Percentiles rank a stretch among this genome's conserved stretches.
phyloP scores from a whole-genome alignment of 345 rosid species.

The Arabidopsis thaliana region DNA sequence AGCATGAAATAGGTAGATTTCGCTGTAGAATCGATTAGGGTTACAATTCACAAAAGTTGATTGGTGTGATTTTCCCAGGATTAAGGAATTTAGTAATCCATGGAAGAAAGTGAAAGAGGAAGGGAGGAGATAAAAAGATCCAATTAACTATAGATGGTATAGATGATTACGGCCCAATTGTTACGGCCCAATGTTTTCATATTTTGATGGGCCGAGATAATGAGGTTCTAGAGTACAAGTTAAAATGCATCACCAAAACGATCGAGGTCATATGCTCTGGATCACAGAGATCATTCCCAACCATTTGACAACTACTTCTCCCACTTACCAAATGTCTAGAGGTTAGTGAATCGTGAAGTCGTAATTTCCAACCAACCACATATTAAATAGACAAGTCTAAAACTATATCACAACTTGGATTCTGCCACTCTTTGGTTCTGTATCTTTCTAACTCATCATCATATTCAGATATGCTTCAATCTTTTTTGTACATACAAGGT shows the following conservation, averaged over 20 bases:
- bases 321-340: not conserved
- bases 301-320: not conserved
- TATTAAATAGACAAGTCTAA: not conserved
- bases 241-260: too few relatives aligned
- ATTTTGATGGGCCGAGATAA: too few relatives aligned
- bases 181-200: too few relatives aligned
- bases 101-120: too few relatives aligned
- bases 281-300: not conserved
- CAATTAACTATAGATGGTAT: too few relatives aligned
- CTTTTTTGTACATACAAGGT: not conserved
- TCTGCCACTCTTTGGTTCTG: not conserved
- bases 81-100: too few relatives aligned
- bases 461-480: not conserved
- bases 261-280: too few relatives aligned
- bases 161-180: too few relatives aligned
- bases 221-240: too few relatives aligned
- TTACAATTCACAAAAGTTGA: not conserved
- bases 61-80: not conserved
- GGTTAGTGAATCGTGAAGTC: not conserved
- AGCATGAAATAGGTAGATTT: not conserved
- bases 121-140: too few relatives aligned
- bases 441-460: constrained; percentile 5
- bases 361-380: not conserved
- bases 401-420: not conserved
- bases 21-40: constrained; percentile 13